Evolutionary conservation across 768 basidiomycete species (phyloP).

Genomic region (Candolleomyces efflorescens): DNA sequence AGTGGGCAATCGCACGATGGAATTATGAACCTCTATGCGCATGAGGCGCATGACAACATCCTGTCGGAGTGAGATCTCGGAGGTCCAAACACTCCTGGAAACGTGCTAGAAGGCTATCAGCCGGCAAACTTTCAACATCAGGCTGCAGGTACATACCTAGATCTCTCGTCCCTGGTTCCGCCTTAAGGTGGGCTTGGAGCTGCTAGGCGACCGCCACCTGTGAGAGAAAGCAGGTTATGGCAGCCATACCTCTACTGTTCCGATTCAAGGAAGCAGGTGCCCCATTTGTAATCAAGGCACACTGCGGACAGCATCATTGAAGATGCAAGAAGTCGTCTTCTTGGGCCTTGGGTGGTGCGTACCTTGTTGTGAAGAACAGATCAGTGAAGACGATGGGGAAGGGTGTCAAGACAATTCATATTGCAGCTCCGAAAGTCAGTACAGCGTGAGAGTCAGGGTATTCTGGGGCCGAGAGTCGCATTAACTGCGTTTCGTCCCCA

Average conservation of each 20-base stretch:
- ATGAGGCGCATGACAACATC: too few relatives aligned
- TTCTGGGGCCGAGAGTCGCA: background rate
- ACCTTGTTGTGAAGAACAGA: background rate
- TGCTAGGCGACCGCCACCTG: background rate
- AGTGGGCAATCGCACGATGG: background rate
- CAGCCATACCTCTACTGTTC: background rate
- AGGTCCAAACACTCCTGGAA: too few relatives aligned
- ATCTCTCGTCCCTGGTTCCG: background rate
- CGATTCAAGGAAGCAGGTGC: background rate
- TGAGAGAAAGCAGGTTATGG: background rate
- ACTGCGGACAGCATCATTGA: too few relatives aligned
- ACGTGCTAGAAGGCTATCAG: background rate
- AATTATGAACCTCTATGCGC: background rate
- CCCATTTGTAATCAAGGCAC: background rate
- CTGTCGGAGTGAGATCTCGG: too few relatives aligned
- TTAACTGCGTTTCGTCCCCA: background rate
- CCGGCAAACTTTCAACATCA: background rate
- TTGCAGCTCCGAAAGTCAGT: background rate
- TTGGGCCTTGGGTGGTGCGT: background rate
- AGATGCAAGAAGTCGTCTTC: background rate
- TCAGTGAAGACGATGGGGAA: background rate
- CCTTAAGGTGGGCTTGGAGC: background rate
- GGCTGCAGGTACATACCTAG: background rate
- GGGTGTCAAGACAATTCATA: background rate
- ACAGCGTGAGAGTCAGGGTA: background rate